phyloP scores from a whole-genome alignment of 345 rosid genomes.

The Ailanthus altissimus region DNA sequence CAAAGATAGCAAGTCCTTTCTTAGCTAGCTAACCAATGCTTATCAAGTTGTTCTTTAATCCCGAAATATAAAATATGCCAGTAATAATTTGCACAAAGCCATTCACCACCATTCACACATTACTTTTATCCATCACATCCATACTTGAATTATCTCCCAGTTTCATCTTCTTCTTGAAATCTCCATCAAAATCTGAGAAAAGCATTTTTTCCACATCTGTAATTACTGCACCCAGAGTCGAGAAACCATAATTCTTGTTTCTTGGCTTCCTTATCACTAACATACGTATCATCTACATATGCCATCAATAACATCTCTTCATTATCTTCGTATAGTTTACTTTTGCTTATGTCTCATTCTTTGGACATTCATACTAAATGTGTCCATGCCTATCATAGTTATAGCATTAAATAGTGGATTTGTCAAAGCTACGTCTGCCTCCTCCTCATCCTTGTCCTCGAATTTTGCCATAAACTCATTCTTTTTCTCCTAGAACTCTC shows the following conservation, averaged over 20 bases:
- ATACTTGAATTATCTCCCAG: neutral
- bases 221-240: neutral
- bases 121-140: neutral
- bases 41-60: neutral
- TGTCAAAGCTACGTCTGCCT: neutral
- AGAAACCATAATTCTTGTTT: neutral
- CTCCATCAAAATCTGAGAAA: neutral
- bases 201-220: neutral
- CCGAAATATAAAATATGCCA: constrained; percentile 5
- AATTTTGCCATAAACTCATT: neutral
- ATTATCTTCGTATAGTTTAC: neutral
- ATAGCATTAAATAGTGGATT: neutral
- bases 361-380: neutral
- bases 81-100: neutral
- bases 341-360: too few relatives aligned
- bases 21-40: neutral
- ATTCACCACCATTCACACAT: neutral
- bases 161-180: neutral
- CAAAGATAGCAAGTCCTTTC: neutral
- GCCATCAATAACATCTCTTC: neutral
- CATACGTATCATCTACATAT: neutral
- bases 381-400: neutral
- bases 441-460: neutral
- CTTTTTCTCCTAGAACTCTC: neutral
- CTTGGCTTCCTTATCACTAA: neutral